phyloP scores from a whole-genome alignment of 352 stramenopile genomes.

The Phytophthora sp. region DNA sequence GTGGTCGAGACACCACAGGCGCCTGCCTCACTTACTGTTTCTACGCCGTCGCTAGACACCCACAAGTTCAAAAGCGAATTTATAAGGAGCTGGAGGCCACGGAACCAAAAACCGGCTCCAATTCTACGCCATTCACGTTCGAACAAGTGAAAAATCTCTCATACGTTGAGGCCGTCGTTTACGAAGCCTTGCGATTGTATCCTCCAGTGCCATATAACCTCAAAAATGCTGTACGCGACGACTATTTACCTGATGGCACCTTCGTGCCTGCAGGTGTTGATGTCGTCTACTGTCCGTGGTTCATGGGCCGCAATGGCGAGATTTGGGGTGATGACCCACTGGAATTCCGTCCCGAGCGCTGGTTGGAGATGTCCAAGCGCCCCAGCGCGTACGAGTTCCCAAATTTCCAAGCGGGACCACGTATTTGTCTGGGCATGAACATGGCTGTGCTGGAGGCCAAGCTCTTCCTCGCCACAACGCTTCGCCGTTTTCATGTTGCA shows the following conservation, averaged over 20 bases:
- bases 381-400: conserved; percentile 77
- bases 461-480: conserved; percentile 55
- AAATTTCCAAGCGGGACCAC: conserved; percentile 70
- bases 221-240: conserved; percentile 64
- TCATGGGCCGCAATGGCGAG: conserved; percentile 63
- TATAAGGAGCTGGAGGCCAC: conserved; percentile 46
- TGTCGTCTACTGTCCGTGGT: conserved; percentile 76
- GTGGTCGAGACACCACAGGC: conserved; percentile 83
- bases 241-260: conserved; percentile 71
- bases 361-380: conserved; percentile 64
- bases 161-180: conserved; percentile 74
- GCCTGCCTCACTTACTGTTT: conserved; percentile 78
- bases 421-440: conserved; percentile 74
- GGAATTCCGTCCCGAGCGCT: conserved; percentile 73
- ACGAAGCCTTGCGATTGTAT: conserved; percentile 76
- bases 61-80: conserved; percentile 61
- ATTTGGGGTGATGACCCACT: conserved; percentile 61
- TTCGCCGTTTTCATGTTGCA: conserved; percentile 51
- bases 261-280: conserved; percentile 70
- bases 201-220: conserved; percentile 79
- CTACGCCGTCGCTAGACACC: conserved; percentile 70
- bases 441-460: conserved; percentile 74
- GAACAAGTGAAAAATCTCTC: conserved; percentile 61
- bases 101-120: neutral
- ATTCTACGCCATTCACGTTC: conserved; percentile 42